Evolutionary conservation across 164 flowering plant genomes (phyloP), one percentile per base, ranked within the genome.

Genomic region (Vitis labrusca): DNA sequence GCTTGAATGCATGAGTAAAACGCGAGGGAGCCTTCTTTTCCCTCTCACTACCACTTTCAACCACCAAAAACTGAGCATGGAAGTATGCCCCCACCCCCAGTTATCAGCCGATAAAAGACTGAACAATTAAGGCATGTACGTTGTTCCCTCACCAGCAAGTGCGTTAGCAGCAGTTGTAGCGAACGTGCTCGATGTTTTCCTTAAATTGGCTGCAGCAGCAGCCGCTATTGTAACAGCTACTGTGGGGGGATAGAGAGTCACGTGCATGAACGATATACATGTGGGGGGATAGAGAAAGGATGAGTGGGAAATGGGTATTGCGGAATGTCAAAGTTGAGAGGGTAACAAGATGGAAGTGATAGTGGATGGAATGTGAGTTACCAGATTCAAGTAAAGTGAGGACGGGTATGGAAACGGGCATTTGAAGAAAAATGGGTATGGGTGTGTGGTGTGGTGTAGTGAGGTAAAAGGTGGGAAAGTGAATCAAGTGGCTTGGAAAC

Each of bases 131-230:
- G 99, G 99, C 99, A 96, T 93, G 80, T 96, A 97, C 19, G 90
- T 91, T 32, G 97, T 93, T 62, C 99, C 99, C 85, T 93, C 99
- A 68, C 99, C 99, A 57, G 97, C 99, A 76, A 96, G 91, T 37
- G 97, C 99, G 85, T 97, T 96, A 14, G 99, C 99, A 77, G 99
- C 98, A 65, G 98, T 97, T 56, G 99, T 97, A 78, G 98, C 99
- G n/a, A 97, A 93, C 95, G 91, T 85, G 7, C 93, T 89, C 49
- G 97, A 93, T 61, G 99, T 83, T 83, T 93, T 93, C 9, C 98
- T 98, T 14, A 97, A 92, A 75, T 83, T 95, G 52, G 99, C 99
- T 57, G 97, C 97, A 68, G 99, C 98, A 53, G 98, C 98, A 32
- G 95, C 97, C 44, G 99, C 98, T 72, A 95, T 95, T 63, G 97